Evolutionary conservation across 1,139 yeast genomes (phyloP), one percentile per base, ranked within the genome.

Genomic region (Geotrichum macrosporum): DNA sequence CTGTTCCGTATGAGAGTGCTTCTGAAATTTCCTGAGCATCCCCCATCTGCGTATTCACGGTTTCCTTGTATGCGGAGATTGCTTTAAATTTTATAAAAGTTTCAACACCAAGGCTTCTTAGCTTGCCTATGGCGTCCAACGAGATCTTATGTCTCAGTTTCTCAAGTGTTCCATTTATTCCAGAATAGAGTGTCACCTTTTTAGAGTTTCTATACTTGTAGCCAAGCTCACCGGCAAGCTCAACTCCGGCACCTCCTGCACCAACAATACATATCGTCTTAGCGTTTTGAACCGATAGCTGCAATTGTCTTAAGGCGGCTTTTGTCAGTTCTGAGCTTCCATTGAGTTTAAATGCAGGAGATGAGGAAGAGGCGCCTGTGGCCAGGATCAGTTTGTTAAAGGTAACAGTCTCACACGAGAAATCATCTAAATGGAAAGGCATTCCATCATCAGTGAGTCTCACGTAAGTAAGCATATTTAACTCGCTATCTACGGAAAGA

Each of bases 211-310:
- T 54, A 34, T 55, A 57, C 34, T 52, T 48, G 47, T 48, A 55
- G 26, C 54, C 57, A 41, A 57, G 56, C 34, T 57, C 60, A 15
- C 56, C 54, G 10, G 60, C 59, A 30, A 57, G 52, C 40, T 57
- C 58, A 9, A 57, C 58, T 15, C 60, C 60, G 13, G 54, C 57
- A n/a, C 58, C 60, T 12, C 60, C 60, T 6, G 59, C 59, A 9
- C 60, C 60, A 15, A 55, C 46, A 18, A 57, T 50, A 16, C 60
- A 58, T 31, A 57, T 55, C 20, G 48, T 37, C 12, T 32, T 31
- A n/a, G 58, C 55, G 4, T 37, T 29, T 24, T 47, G 30, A 2
- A 43, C 36, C 1, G 40, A 13, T n/a, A 39, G 22, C 15, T 46
- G 49, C 3, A 46, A 29, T 12, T 46, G 41, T 10, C 45, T 31